A percentile compares a stretch with the other conserved stretches of the same genome.
These are phyloP conservation scores for Pestalotiopsis sp. DNA, from an alignment of 2,329 filamentous ascomycete species.

Conservation along the genomic window DNA sequence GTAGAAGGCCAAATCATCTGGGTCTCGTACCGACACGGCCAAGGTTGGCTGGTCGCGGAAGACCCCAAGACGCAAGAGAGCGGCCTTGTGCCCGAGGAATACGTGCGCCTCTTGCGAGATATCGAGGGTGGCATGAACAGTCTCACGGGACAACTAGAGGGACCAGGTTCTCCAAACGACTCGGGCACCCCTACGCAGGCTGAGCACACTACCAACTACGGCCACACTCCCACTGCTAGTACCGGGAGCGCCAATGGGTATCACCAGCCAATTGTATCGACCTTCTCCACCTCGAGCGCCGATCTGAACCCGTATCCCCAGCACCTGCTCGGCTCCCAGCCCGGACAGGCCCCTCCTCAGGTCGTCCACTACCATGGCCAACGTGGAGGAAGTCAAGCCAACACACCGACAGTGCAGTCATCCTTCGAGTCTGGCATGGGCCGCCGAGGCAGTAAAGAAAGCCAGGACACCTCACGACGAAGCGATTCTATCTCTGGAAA, in stretches of 20 bases:
- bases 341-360: conserved; percentile 65
- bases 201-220: conserved; percentile 47
- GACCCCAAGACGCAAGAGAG: conserved; percentile 94
- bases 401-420: conserved; percentile 61
- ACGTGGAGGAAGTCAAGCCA: conserved; percentile 67
- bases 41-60: conserved; percentile 96
- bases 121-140: conserved; percentile 89
- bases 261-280: conserved; percentile 68
- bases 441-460: conserved; percentile 42
- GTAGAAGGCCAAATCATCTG: conserved; percentile 95
- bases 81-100: conserved; percentile 93
- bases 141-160: conserved; percentile 64
- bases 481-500: conserved; percentile 36
- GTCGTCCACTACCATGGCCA: conserved; percentile 71
- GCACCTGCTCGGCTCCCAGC: conserved; percentile 63
- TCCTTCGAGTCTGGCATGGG: conserved; percentile 51
- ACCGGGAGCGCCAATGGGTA: conserved; percentile 60
- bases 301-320: conserved; percentile 71
- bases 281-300: conserved; percentile 72
- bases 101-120: conserved; percentile 87
- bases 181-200: conserved; percentile 64
- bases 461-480: conserved; percentile 47
- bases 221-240: conserved; percentile 43
- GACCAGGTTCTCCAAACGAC: conserved; percentile 55
- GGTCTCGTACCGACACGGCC: conserved; percentile 93